Evolutionary conservation across 177 flowering plant species (phyloP).

Genomic region (Vitis hybrid): DNA sequence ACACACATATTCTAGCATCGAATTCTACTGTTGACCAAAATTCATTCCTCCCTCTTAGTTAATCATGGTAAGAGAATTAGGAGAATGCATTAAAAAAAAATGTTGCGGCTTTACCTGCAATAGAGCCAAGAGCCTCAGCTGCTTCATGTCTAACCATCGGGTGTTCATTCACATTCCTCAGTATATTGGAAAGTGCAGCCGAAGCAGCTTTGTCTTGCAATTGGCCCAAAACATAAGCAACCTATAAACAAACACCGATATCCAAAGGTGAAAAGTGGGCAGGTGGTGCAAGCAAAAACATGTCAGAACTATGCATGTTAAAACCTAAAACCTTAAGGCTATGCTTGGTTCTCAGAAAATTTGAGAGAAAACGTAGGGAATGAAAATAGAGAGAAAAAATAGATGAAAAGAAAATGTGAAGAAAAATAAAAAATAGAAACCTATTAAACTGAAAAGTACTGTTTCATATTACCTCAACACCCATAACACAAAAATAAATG

Average conservation of each 20-base stretch:
- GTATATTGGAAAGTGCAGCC: slow-evolving; percentile 64
- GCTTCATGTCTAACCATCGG: slow-evolving; percentile 99
- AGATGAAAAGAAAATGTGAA: no score
- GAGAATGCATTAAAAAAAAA: slow-evolving; percentile 2
- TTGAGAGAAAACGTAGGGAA: no score
- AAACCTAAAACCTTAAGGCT: no score
- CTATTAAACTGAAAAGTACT: no score
- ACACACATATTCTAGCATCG: not conserved
- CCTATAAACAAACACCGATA: slow-evolving; percentile 34
- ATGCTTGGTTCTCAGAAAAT: no score
- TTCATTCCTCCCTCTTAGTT: not conserved
- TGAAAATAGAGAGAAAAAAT: no score
- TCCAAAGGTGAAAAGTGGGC: not conserved
- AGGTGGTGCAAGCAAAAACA: not conserved
- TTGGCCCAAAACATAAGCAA: slow-evolving; percentile 94
- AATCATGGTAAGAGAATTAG: no score
- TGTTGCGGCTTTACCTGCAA: slow-evolving; percentile 64
- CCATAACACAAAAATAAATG: no score
- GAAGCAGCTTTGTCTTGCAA: slow-evolving; percentile 90
- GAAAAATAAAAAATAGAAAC: no score
- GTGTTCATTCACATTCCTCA: slow-evolving; percentile 71
- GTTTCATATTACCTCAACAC: no score
- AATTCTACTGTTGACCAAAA: not conserved
- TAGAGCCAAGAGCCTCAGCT: slow-evolving; percentile 99
- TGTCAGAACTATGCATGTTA: no score